These are phyloP conservation scores for Hymenoscyphus repandus DNA, from an alignment of 2,329 filamentous ascomycete genomes.

Conservation along the genomic window DNA sequence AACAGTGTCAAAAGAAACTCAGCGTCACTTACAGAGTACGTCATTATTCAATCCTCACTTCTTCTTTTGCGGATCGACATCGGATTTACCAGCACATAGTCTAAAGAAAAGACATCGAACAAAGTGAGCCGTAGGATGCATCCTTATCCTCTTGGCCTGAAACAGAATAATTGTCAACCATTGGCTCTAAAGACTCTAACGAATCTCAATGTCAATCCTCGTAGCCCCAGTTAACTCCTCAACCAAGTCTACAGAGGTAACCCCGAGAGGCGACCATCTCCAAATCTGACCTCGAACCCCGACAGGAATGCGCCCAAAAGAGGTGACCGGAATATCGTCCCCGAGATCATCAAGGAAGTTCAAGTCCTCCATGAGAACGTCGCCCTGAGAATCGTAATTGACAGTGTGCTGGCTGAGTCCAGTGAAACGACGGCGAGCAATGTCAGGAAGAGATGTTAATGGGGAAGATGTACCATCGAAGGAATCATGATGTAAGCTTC, in stretches of 20 bases:
- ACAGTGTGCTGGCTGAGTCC: neutral
- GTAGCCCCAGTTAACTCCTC: conserved; percentile 35
- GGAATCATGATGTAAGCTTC: conserved; percentile 9
- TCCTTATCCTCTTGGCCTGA: neutral
- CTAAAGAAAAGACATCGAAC: no score
- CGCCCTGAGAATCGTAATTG: neutral
- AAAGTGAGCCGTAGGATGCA: no score
- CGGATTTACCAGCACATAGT: no score
- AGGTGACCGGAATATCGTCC: conserved; percentile 7
- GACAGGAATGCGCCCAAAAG: conserved; percentile 8
- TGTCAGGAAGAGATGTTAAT: neutral
- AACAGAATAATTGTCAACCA: neutral
- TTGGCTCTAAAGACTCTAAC: conserved; percentile 2
- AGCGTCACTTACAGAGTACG: no score
- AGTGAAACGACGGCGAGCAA: neutral
- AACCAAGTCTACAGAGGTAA: conserved; percentile 27
- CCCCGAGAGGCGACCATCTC: conserved; percentile 1
- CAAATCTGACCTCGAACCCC: conserved; percentile 2
- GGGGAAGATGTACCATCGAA: conserved; percentile 20
- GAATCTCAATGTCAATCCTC: conserved; percentile 36
- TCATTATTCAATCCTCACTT: neutral
- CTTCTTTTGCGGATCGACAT: no score
- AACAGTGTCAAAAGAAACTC: no score
- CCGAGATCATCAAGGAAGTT: conserved; percentile 2
- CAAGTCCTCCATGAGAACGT: conserved; percentile 25